phyloP scores from a whole-genome alignment of 768 basidiomycete species.

The Podaxis mareebaensis region DNA sequence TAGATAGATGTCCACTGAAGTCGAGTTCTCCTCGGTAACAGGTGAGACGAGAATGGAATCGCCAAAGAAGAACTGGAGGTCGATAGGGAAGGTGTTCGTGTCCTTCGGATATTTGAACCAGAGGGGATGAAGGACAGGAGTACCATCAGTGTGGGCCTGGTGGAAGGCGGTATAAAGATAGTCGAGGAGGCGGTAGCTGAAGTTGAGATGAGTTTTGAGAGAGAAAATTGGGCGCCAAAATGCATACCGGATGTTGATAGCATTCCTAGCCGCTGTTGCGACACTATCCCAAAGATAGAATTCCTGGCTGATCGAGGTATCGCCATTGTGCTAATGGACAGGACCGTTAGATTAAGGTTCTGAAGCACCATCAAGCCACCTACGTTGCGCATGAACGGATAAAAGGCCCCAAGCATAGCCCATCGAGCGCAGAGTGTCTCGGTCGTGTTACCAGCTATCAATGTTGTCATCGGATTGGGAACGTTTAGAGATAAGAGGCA shows the following conservation, averaged over 20 bases:
- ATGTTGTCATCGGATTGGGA: not conserved
- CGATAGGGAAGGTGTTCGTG: slow-evolving; percentile 54
- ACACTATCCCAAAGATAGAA: slow-evolving; percentile 66
- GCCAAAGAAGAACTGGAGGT: slow-evolving; percentile 71
- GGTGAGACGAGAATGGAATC: slow-evolving; percentile 68
- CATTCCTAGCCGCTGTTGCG: slow-evolving; percentile 59
- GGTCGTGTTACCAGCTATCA: slow-evolving; percentile 56
- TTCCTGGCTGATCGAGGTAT: slow-evolving; percentile 58
- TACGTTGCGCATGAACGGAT: slow-evolving; percentile 79
- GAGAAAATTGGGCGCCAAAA: not conserved
- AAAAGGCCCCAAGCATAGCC: slow-evolving; percentile 77
- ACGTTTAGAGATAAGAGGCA: not conserved
- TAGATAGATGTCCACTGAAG: slow-evolving; percentile 60
- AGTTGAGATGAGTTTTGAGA: not conserved
- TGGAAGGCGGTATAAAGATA: slow-evolving; percentile 76
- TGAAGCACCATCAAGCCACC: slow-evolving; percentile 22
- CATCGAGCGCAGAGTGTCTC: slow-evolving; percentile 73
- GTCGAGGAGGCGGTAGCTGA: slow-evolving; percentile 66
- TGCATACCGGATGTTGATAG: slow-evolving; percentile 54
- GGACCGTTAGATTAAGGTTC: not conserved
- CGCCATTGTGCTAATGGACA: slow-evolving; percentile 49
- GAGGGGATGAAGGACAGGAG: slow-evolving; percentile 60
- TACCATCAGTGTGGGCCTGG: slow-evolving; percentile 52
- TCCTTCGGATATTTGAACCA: slow-evolving; percentile 72
- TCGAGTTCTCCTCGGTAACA: slow-evolving; percentile 60